Base-by-base conservation (phyloP, 805 yeast genomes). In the Ascoidea tarda region DNA sequence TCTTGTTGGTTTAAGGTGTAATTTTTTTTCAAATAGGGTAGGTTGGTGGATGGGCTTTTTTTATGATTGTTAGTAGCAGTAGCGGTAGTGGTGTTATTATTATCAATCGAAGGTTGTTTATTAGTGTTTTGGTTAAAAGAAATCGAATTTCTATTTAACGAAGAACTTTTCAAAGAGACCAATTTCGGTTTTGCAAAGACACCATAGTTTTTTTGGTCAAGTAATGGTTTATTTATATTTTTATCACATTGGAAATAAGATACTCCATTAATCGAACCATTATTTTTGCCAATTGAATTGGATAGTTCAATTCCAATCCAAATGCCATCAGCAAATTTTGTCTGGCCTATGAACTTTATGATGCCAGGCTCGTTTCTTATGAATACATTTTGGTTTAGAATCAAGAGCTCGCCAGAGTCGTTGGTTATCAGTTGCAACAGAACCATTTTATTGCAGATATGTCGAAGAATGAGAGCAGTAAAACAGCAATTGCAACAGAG, bases 261-360 rank as follows among this genome's bases (percentile, higher is more conserved):
- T 0, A 59, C 63, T 0, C 87, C 89, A 44, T 79, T 77, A 46
- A 88, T 69, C 21, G 78, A 67, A 0, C 98, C 98, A 61, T 87
- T 79, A 61, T 90, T 87, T 64, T 84, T 87, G 5, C 98, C 98
- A 6, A 77, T 75, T 0, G 97, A 91, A 58, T 85, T 88, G 59
- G 86, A 93, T 52, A 89, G 81, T 59, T 82, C 86, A 4, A 91
- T 76, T 0, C 97, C 98, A 33, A 86, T 75, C 96, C 97, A 91
- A 1, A 66, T 58, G 2, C 44, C 44, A 38, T 8, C 14, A 10
- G 44, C 8, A 14, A 38, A 38, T 38, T 38, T 38, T 10, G 44
- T 38, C 14, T 38, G 14, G 14, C 44, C 44, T 38, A 38, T 38
- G 44, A 38, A 38, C 14, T 14, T 38, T 38, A 38, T 14, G 14